Evolutionary conservation across 345 rosid genomes (phyloP), one percentile per base, ranked within the genome.

Genomic region (Sonneratia caseolaris): DNA sequence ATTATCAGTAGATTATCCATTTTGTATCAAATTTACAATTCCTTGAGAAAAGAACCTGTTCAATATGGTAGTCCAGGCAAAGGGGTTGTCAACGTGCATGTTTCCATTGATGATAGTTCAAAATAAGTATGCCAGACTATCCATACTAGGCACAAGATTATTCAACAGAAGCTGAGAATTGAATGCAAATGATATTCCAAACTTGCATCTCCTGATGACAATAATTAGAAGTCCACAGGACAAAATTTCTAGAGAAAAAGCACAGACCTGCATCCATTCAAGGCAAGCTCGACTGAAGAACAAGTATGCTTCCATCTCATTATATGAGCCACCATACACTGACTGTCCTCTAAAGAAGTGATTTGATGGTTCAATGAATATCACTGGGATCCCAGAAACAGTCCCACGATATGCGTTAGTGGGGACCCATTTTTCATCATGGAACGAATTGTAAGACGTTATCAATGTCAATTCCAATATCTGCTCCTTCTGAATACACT

Each of bases 231-330:
- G 13, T 62, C 19, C 38, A 62, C 1, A 0, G 1, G 13, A 14
- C 37, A 75, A 36, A n/a, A 19, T n/a, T 27, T n/a, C 22, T 13
- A 37, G 32, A 5, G 19, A 37, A 37, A 32, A 7, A 3, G 37
- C 18, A 79, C 76, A 49, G 74, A 86, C 88, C 84, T 86, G 87
- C 90, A 84, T 82, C 87, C 90, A 82, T 66, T 84, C 90, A 70
- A 86, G 86, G 77, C 85, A 86, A 73, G 90, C 87, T 42, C 90
- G 82, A 70, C 84, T 84, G 73, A 84, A 82, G 69, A 81, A 81
- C 81, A 84, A 75, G 73, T 84, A 86, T 5, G 90, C 90, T 75
- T 86, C 88, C 61, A 84, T 72, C 75, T 86, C 88, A 81, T 84
- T 71, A 62, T 81, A 86, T 19, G 84, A 78, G 76, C 88, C 88